A percentile compares a stretch with the other conserved stretches of the same genome.
These are phyloP conservation scores for Trypethelium eluteriae DNA, from an alignment of 495 filamentous ascomycete species.

Conservation along the genomic window DNA sequence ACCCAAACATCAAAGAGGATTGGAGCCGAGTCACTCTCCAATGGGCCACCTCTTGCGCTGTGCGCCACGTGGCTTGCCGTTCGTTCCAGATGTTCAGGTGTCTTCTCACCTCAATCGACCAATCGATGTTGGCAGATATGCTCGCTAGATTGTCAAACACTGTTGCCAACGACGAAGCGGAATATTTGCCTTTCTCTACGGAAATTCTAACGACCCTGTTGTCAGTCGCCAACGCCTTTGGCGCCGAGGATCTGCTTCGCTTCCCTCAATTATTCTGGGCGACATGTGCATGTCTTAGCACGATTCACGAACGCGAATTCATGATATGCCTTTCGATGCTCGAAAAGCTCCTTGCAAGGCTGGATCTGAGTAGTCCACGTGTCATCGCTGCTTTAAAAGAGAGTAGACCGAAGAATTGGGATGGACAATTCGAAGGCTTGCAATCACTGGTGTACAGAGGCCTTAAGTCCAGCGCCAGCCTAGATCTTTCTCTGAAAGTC, in stretches of 20 bases:
- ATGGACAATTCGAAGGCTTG: conserved; percentile 77
- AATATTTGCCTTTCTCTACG: conserved; percentile 94
- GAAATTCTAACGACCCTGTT: conserved; percentile 92
- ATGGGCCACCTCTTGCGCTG: conserved; percentile 95
- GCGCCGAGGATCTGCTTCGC: conserved; percentile 67
- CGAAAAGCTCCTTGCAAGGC: conserved; percentile 73
- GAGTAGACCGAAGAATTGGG: conserved; percentile 77
- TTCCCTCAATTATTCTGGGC: conserved; percentile 98
- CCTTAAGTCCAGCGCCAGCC: conserved; percentile 72
- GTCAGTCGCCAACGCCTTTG: conserved; percentile 75
- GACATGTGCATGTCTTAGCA: conserved; percentile 88
- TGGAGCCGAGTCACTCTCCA: conserved; percentile 84
- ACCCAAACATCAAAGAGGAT: conserved; percentile 78
- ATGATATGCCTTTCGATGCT: conserved; percentile 85
- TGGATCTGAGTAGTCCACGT: conserved; percentile 66
- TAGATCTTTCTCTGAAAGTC: conserved; percentile 66
- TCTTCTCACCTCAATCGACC: conserved; percentile 80
- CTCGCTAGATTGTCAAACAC: conserved; percentile 89
- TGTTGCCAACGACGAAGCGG: conserved; percentile 79
- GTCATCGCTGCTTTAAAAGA: conserved; percentile 64
- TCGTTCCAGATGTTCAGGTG: conserved; percentile 97
- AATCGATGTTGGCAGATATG: conserved; percentile 92
- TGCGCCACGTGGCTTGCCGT: conserved; percentile 89
- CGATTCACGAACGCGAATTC: conserved; percentile 91
- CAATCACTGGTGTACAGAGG: conserved; percentile 85